phyloP scores from a whole-genome alignment of 2,329 filamentous ascomycete species.

The Chalaropsis ovoidea region DNA sequence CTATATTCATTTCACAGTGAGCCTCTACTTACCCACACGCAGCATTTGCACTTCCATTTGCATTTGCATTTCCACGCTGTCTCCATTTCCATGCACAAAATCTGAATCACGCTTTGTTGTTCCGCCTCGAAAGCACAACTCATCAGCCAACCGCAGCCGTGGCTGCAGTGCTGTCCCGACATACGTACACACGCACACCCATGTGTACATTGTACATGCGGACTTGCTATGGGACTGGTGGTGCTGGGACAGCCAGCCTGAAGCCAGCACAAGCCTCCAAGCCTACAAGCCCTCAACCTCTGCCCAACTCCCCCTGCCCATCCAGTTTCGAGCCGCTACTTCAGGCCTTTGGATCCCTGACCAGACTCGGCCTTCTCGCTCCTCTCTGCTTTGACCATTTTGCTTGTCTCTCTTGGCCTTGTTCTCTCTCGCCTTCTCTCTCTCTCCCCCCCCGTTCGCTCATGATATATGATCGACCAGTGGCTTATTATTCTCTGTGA shows the following conservation, averaged over 20 bases:
- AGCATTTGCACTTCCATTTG: background rate
- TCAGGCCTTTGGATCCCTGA: slow-evolving; percentile 7
- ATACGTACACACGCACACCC: background rate
- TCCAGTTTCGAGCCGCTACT: slow-evolving; percentile 5
- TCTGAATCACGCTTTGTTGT: background rate
- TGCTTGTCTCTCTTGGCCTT: slow-evolving; percentile 12
- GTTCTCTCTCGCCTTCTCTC: background rate
- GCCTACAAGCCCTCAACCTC: background rate
- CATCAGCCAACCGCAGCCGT: slow-evolving; percentile 1
- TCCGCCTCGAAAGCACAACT: slow-evolving; percentile 1
- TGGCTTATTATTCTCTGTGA: slow-evolving; percentile 25
- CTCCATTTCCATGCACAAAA: background rate
- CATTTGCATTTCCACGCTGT: too few species aligned
- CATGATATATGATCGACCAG: slow-evolving; percentile 25
- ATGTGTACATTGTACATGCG: slow-evolving; percentile 11
- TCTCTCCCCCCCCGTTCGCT: background rate
- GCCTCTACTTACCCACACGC: slow-evolving; percentile 4
- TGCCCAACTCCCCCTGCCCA: slow-evolving; percentile 4
- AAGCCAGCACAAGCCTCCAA: background rate
- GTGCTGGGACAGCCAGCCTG: background rate
- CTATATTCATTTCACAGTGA: slow-evolving; percentile 14
- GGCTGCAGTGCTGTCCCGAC: slow-evolving; percentile 4
- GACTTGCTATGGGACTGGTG: background rate
- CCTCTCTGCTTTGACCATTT: slow-evolving; percentile 13
- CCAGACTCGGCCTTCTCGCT: background rate